Percentiles rank a stretch among this genome's conserved stretches.
These are phyloP conservation scores for Tuber umbilicatum DNA, from an alignment of 495 filamentous ascomycete genomes.

Conservation along the genomic window DNA sequence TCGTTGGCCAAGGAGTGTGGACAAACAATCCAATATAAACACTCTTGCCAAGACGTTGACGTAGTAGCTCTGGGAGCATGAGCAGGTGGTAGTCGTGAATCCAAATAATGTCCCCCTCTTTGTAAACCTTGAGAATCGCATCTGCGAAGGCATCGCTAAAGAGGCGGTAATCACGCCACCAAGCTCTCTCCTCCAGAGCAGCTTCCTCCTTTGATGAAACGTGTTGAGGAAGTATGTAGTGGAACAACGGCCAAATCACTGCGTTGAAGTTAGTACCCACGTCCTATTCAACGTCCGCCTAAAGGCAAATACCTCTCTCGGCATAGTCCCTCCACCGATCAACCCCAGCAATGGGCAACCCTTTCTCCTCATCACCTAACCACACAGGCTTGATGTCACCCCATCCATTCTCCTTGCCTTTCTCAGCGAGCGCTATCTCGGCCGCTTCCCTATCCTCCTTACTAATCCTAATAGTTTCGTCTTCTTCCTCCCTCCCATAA, in stretches of 20 bases:
- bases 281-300: background rate
- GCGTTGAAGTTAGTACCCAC: constrained; percentile 15
- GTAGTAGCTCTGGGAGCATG: constrained; percentile 73
- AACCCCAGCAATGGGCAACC: constrained; percentile 68
- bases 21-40: constrained; percentile 88
- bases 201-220: constrained; percentile 68
- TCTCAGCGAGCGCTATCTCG: constrained; percentile 62
- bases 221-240: constrained; percentile 73
- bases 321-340: constrained; percentile 77
- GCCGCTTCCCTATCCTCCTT: constrained; percentile 60
- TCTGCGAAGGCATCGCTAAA: constrained; percentile 85
- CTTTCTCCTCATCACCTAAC: constrained; percentile 67
- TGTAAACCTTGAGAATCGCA: constrained; percentile 74
- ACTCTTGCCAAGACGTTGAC: constrained; percentile 68
- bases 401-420: constrained; percentile 47
- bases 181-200: constrained; percentile 59
- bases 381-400: constrained; percentile 75
- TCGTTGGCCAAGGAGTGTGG: constrained; percentile 87
- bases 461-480: constrained; percentile 60
- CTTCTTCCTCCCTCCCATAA: constrained; percentile 50
- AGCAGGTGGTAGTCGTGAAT: constrained; percentile 90
- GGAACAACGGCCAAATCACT: constrained; percentile 73
- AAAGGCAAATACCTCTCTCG: constrained; percentile 57
- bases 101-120: constrained; percentile 81
- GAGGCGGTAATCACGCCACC: constrained; percentile 82